These are phyloP conservation scores for Alloascoidea africana DNA, from an alignment of 805 yeast species.

Conservation along the genomic window DNA sequence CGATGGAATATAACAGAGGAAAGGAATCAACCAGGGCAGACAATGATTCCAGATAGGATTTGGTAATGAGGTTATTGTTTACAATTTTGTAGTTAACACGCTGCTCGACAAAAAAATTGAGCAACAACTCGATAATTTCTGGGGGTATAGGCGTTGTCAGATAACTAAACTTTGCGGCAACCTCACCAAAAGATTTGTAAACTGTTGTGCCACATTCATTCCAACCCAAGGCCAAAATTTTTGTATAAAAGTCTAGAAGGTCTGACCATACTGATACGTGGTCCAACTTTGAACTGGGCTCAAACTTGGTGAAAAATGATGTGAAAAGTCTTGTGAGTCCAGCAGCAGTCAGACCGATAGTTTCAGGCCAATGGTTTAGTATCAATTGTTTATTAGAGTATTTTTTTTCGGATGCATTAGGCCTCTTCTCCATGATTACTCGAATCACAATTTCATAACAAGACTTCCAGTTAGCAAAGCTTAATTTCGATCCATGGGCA, in stretches of 20 bases:
- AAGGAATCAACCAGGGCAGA: conserved; percentile 40
- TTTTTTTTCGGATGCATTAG: conserved; percentile 6
- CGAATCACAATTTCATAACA: conserved; percentile 49
- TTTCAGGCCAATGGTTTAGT: conserved; percentile 36
- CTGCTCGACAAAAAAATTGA: conserved; percentile 33
- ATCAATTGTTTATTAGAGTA: conserved; percentile 9
- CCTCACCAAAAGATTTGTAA: conserved; percentile 34
- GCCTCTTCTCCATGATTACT: conserved; percentile 14
- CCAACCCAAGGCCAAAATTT: conserved; percentile 26
- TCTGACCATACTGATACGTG: conserved; percentile 35
- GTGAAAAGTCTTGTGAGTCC: conserved; percentile 50
- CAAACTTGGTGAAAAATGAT: conserved; percentile 26
- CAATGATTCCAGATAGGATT: conserved; percentile 35
- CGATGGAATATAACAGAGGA: conserved; percentile 27
- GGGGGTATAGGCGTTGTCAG: conserved; percentile 13
- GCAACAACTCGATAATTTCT: conserved; percentile 23
- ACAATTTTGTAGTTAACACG: conserved; percentile 28
- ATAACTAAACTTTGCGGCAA: conserved; percentile 22
- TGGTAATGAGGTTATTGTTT: conserved; percentile 14
- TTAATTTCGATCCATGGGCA: conserved; percentile 43
- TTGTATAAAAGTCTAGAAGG: conserved; percentile 32
- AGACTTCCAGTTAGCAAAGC: conserved; percentile 44
- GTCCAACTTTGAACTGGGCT: conserved; percentile 11
- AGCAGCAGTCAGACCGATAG: conserved; percentile 39
- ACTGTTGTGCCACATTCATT: conserved; percentile 39